Percentiles rank a stretch among this genome's conserved stretches.
Conservation (phyloP, 441 rosid species). For the Populus tomentosa region DNA sequence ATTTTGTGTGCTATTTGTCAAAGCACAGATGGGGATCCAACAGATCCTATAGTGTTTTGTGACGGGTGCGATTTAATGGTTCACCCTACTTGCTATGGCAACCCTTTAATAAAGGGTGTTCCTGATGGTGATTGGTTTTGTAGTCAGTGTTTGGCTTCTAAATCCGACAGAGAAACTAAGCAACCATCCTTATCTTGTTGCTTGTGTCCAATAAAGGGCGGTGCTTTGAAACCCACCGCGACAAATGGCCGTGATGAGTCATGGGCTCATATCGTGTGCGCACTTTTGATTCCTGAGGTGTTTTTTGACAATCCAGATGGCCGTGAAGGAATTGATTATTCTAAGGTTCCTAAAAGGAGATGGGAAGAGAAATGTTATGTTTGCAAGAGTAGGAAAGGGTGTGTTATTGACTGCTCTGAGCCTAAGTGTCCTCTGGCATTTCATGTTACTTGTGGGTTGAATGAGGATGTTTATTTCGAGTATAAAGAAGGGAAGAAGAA, state of each 20-base stretch:
- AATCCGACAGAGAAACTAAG: neutral
- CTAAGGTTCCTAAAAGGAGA: slow-evolving; percentile 52
- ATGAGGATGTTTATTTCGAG: slow-evolving; percentile 66
- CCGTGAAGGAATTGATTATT: slow-evolving; percentile 66
- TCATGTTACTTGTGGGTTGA: slow-evolving; percentile 81
- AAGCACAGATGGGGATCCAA: slow-evolving; percentile 87
- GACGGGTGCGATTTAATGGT: slow-evolving; percentile 96
- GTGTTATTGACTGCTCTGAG: slow-evolving; percentile 82
- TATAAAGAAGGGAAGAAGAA: slow-evolving; percentile 54
- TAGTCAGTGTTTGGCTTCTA: slow-evolving; percentile 36
- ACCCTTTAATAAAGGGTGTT: slow-evolving; percentile 55
- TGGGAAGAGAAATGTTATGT: slow-evolving; percentile 59
- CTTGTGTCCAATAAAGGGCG: slow-evolving; percentile 54
- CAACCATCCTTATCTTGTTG: slow-evolving; percentile 42
- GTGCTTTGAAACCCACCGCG: slow-evolving; percentile 65
- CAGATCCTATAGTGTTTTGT: slow-evolving; percentile 86
- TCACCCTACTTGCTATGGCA: slow-evolving; percentile 79
- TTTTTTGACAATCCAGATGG: slow-evolving; percentile 83
- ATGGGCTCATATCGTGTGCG: slow-evolving; percentile 85
- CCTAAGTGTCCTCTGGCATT: slow-evolving; percentile 60
- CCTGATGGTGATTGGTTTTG: slow-evolving; percentile 97
- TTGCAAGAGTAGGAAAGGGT: slow-evolving; percentile 56
- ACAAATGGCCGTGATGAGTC: slow-evolving; percentile 25
- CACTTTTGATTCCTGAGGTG: slow-evolving; percentile 78
- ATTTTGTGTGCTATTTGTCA: slow-evolving; percentile 71